Evolutionary conservation across 2,329 filamentous ascomycete genomes (phyloP).

Genomic region (Mycocentrospora acerina): DNA sequence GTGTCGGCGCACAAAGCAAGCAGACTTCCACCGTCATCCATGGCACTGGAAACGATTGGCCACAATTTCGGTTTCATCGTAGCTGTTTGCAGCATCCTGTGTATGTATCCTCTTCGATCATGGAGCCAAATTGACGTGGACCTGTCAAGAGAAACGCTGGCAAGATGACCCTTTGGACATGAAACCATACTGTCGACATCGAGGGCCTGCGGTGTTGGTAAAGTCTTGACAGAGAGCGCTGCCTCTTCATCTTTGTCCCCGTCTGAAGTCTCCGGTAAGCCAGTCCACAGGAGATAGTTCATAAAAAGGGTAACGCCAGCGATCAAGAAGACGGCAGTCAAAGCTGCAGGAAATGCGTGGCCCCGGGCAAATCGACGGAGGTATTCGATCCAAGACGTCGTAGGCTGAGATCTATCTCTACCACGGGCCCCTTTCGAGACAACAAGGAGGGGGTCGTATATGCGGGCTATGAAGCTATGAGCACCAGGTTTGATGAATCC

Average conservation of each 20-base stretch:
- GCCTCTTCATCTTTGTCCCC: constrained; percentile 53
- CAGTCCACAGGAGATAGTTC: constrained; percentile 72
- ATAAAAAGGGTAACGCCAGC: constrained; percentile 69
- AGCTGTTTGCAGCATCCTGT: constrained; percentile 33
- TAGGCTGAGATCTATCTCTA: constrained; percentile 53
- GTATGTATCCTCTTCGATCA: constrained; percentile 30
- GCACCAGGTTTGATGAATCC: constrained; percentile 71
- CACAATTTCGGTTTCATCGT: constrained; percentile 40
- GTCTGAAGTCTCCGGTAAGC: constrained; percentile 48
- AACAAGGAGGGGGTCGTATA: constrained; percentile 74
- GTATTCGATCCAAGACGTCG: constrained; percentile 56
- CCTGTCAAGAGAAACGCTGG: constrained; percentile 71
- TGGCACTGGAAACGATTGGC: constrained; percentile 60
- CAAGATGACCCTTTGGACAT: constrained; percentile 64
- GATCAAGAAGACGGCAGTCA: constrained; percentile 64
- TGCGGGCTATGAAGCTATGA: constrained; percentile 70
- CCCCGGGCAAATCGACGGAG: constrained; percentile 54
- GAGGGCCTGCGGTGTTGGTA: constrained; percentile 65
- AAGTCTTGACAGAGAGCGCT: constrained; percentile 60
- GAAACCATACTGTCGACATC: constrained; percentile 68
- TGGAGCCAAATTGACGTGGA: constrained; percentile 63
- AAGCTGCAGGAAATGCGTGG: constrained; percentile 68
- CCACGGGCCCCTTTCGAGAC: constrained; percentile 70
- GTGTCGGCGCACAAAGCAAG: constrained; percentile 65
- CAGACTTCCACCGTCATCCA: constrained; percentile 66